A percentile compares a stretch with the other conserved stretches of the same genome.
Conservation (phyloP, 176 grass and related monocot genomes). For the Rhynchospora breviuscula region DNA sequence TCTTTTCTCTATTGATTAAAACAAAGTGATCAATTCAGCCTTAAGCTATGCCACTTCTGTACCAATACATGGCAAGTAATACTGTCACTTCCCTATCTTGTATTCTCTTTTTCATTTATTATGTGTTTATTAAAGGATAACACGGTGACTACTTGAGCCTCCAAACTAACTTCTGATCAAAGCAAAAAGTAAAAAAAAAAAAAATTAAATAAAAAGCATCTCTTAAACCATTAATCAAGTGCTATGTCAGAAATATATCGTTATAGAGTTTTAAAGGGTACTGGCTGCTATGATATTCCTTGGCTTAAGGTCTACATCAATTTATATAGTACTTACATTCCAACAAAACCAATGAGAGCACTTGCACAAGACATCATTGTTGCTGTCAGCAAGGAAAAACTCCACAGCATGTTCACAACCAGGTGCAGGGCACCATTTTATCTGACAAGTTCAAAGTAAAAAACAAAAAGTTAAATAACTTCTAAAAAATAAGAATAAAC, state of each 20-base stretch:
- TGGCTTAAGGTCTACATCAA: neutral
- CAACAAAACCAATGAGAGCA: constrained; percentile 82
- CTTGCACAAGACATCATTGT: constrained; percentile 67
- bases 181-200: too few relatives aligned
- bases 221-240: neutral
- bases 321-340: constrained; percentile 57
- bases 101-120: neutral
- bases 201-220: too few relatives aligned
- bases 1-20: neutral
- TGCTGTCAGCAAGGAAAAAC: constrained; percentile 45
- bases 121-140: neutral
- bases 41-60: neutral
- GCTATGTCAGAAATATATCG: neutral
- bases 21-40: neutral
- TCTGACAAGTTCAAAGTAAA: constrained; percentile 35
- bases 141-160: neutral
- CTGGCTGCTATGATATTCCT: neutral
- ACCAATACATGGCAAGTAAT: neutral
- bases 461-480: neutral
- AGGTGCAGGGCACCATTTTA: constrained; percentile 95
- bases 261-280: neutral
- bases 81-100: neutral
- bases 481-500: constrained; percentile 17
- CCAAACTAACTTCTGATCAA: neutral
- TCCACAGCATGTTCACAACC: constrained; percentile 86